Conservation (phyloP, 345 rosid genomes). For the Aquilaria malaccensis region DNA sequence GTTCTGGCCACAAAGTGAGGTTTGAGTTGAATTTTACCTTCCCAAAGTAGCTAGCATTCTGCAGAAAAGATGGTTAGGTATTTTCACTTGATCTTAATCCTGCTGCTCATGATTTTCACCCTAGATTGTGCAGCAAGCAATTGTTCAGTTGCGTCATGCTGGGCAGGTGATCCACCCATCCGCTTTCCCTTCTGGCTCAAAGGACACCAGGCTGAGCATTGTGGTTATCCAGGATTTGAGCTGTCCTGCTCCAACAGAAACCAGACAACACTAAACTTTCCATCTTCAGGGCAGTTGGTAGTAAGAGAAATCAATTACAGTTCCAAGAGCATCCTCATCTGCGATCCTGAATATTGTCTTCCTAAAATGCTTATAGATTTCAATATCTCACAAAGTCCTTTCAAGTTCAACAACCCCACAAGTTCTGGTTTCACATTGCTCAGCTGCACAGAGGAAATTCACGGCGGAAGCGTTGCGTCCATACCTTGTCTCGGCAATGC, state of each 20-base stretch:
- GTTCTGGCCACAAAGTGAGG: no score
- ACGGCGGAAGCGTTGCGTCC: no score
- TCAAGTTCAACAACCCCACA: background rate
- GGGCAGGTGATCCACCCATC: background rate
- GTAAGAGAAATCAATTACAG: background rate
- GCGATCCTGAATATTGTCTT: constrained; percentile 1
- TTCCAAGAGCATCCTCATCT: background rate
- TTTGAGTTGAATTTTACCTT: no score
- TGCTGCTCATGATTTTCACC: background rate
- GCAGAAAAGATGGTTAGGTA: background rate
- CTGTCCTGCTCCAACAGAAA: background rate
- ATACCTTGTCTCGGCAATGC: constrained; percentile 1
- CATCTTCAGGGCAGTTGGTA: background rate
- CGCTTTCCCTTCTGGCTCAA: background rate
- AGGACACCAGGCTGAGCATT: background rate
- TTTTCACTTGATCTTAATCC: background rate
- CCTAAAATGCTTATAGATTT: background rate
- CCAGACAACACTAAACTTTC: background rate
- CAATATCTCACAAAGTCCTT: background rate
- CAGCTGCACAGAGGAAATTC: background rate
- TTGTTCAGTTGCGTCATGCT: background rate
- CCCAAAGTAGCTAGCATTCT: background rate
- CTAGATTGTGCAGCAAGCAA: background rate
- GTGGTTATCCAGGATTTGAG: background rate
- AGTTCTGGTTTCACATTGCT: background rate